Evolutionary conservation across 148 eudicot species (phyloP), one percentile per base, ranked within the genome.

Genomic region (Spergularia marina): DNA sequence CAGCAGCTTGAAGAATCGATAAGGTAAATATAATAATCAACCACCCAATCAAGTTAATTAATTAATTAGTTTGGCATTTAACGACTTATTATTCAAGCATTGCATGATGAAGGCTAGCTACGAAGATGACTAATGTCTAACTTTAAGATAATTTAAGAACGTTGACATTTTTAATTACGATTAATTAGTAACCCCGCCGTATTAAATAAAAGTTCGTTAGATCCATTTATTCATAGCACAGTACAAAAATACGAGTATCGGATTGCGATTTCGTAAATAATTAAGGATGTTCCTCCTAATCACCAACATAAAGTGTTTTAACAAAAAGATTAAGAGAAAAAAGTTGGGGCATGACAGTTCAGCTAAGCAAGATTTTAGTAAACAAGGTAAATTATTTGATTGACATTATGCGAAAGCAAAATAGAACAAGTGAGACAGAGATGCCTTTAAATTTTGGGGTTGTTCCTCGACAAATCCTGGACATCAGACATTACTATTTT

Each of bases 401-500:
- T 85, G 86, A 73, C 81, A 79, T 80, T 71, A 65, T 65, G 62
- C 55, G 72, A 56, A 81, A 74, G 72, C 80, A 76, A 25, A 6
- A 68, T 13, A 40, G 59, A 39, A 74, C 82, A 85, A 70, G 23
- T 74, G 76, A 65, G 86, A 85, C 88, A 85, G 7, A 65, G 52
- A n/a, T 56, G 76, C 74, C 77, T 17, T 74, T 71, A 55, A 68
- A 34, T 72, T 55, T 67, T 57, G 65, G 71, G 21, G 65, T 55
- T 83, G 86, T 81, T 85, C 36, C 72, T 77, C 57, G 79, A 73
- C 78, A 84, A 61, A 72, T 41, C 41, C 21, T 18, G 10, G 60
- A 76, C 67, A 85, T 15, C 40, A 80, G 74, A 61, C 77, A 72
- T 71, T 72, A 55, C 58, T 16, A 59, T 59, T 56, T 77, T 70